Percentiles rank a stretch among this genome's conserved stretches.
Conservation (phyloP, 148 eudicot species). For the Spergularia marina region DNA sequence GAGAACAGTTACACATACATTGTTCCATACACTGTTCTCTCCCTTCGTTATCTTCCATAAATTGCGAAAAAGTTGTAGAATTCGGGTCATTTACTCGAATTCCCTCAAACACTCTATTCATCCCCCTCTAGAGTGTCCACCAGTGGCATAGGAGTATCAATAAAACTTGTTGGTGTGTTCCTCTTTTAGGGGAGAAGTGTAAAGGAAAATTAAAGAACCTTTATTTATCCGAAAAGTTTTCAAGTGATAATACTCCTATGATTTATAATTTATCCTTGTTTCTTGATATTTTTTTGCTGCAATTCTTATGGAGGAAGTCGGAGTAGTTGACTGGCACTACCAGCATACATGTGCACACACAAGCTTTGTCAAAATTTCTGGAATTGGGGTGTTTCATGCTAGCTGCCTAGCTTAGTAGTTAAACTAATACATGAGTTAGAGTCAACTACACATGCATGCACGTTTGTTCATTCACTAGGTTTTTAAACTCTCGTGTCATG, state of each 20-base stretch:
- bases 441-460: slow-evolving; percentile 6
- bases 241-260: neutral
- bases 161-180: slow-evolving; percentile 9
- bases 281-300: neutral
- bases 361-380: neutral
- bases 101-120: too few species aligned
- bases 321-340: slow-evolving; percentile 3
- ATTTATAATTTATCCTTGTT: neutral
- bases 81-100: too few species aligned
- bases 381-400: neutral
- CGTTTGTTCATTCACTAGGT: neutral
- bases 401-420: slow-evolving; percentile 3
- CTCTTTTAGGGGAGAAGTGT: neutral
- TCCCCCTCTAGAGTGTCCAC: too few species aligned
- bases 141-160: slow-evolving; percentile 1
- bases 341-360: neutral
- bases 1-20: too few species aligned
- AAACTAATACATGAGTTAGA: slow-evolving; percentile 11
- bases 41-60: too few species aligned
- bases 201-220: neutral
- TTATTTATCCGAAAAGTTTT: neutral
- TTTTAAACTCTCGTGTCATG: neutral
- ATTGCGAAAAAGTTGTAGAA: too few species aligned
- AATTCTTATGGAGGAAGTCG: neutral
- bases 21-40: too few species aligned